A percentile compares a stretch with the other conserved stretches of the same genome.
phyloP scores from a whole-genome alignment of 768 basidiomycete species.

The Russula lepida region DNA sequence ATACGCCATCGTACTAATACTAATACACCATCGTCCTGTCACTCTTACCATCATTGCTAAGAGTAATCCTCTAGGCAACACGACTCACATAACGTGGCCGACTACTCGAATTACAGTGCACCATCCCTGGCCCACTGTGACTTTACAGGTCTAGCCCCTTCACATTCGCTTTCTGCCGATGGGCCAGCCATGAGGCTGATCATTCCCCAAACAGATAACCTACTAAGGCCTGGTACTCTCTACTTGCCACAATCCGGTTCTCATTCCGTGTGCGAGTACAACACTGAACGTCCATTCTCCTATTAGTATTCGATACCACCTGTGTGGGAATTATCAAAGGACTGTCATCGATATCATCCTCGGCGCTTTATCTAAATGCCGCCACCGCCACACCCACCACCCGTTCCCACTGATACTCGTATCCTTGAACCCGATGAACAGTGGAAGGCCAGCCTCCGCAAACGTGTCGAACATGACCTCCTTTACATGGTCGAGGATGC shows the following conservation, averaged over 20 bases:
- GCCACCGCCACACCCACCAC: constrained; percentile 15
- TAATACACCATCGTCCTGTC: too few species aligned
- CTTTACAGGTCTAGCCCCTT: constrained; percentile 17
- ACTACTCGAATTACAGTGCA: neutral
- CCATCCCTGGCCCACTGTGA: neutral
- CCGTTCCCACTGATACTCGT: constrained; percentile 8
- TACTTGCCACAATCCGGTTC: constrained; percentile 5
- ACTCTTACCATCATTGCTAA: too few species aligned
- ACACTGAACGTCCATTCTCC: constrained; percentile 1
- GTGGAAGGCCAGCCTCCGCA: constrained; percentile 16
- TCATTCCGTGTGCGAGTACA: constrained; percentile 5
- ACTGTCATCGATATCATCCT: constrained; percentile 5
- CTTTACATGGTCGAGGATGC: constrained; percentile 17
- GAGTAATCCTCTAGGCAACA: too few species aligned
- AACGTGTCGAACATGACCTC: constrained; percentile 16
- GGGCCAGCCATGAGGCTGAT: constrained; percentile 22
- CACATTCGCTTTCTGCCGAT: constrained; percentile 19
- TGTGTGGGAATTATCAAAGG: constrained; percentile 1
- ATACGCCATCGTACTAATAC: too few species aligned
- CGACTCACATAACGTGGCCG: neutral
- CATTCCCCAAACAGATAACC: constrained; percentile 12
- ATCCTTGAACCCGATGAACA: constrained; percentile 17
- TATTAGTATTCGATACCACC: neutral
- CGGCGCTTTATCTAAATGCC: constrained; percentile 13
- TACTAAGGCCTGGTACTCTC: constrained; percentile 7